A percentile compares a stretch with the other conserved stretches of the same genome.
These are phyloP conservation scores for Lactifluus echinatus DNA, from an alignment of 768 basidiomycete species.

Conservation along the genomic window DNA sequence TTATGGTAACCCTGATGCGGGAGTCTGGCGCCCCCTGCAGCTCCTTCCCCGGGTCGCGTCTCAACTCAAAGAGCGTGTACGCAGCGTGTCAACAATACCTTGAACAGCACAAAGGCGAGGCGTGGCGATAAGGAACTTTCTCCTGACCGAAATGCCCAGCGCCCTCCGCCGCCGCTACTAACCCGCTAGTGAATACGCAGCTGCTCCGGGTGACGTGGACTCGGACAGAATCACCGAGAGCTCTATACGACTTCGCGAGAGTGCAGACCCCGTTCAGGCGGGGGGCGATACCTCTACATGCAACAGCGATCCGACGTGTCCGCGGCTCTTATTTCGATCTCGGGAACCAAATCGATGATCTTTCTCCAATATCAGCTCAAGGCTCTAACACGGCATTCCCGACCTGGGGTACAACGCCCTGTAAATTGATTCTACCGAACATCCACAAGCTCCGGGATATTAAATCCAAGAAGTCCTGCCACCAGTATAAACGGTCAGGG, in stretches of 20 bases:
- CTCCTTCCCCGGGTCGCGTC: conserved; percentile 51
- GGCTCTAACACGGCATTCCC: conserved; percentile 15
- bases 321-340: conserved; percentile 20
- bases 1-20: conserved; percentile 34
- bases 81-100: conserved; percentile 52
- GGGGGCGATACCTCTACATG: conserved; percentile 17
- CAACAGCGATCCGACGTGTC: conserved; percentile 13
- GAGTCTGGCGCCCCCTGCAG: conserved; percentile 41
- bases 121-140: conserved; percentile 44
- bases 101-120: conserved; percentile 42
- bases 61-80: conserved; percentile 55
- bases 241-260: neutral
- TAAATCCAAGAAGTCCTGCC: conserved; percentile 16
- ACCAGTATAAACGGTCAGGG: conserved; percentile 14
- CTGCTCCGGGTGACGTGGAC: neutral
- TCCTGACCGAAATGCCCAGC: conserved; percentile 11
- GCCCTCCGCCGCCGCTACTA: conserved; percentile 11
- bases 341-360: conserved; percentile 21
- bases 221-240: neutral
- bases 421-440: conserved; percentile 19
- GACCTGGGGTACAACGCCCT: conserved; percentile 14
- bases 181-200: conserved; percentile 2
- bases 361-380: conserved; percentile 17
- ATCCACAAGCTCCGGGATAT: conserved; percentile 21
- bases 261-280: conserved; percentile 18